Evolutionary conservation across 805 yeast species (phyloP).

Genomic region (Zygoascus flipseniorum): DNA sequence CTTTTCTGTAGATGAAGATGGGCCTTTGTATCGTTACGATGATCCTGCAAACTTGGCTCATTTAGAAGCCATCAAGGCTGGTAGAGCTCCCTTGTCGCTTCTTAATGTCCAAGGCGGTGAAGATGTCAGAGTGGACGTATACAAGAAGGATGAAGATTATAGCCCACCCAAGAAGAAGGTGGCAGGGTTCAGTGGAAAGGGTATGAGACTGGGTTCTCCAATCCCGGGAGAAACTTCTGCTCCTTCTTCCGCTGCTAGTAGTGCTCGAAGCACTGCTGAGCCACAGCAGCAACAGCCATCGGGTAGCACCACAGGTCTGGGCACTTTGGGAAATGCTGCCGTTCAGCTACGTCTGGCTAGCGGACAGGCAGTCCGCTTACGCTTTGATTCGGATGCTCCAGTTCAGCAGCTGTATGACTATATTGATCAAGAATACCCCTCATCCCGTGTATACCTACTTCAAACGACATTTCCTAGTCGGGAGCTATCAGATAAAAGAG

Average conservation of each 20-base stretch:
- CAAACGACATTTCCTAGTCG: slow-evolving; percentile 78
- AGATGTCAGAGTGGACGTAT: slow-evolving; percentile 87
- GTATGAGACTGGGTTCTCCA: slow-evolving; percentile 84
- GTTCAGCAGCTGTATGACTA: slow-evolving; percentile 61
- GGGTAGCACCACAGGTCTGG: slow-evolving; percentile 3
- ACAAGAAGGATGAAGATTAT: slow-evolving; percentile 75
- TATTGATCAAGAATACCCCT: slow-evolving; percentile 43
- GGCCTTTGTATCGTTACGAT: slow-evolving; percentile 75
- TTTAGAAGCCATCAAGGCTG: slow-evolving; percentile 72
- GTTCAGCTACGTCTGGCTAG: slow-evolving; percentile 80
- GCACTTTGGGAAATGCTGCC: slow-evolving; percentile 49
- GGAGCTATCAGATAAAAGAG: slow-evolving; percentile 49
- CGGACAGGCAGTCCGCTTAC: slow-evolving; percentile 61
- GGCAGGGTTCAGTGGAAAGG: slow-evolving; percentile 53
- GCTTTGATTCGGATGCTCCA: slow-evolving; percentile 56
- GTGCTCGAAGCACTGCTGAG: slow-evolving; percentile 20
- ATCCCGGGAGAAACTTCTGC: slow-evolving; percentile 56
- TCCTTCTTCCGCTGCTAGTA: slow-evolving; percentile 18
- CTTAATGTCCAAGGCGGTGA: slow-evolving; percentile 82
- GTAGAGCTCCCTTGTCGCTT: slow-evolving; percentile 82
- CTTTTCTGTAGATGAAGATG: slow-evolving; percentile 81
- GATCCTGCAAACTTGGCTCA: slow-evolving; percentile 82
- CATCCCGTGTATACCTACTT: slow-evolving; percentile 50
- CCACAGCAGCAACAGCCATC: slow-evolving; percentile 4
- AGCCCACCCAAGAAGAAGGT: slow-evolving; percentile 51